Percentiles rank a stretch among this genome's conserved stretches.
Conservation (phyloP, 2,329 filamentous ascomycete species). For the Fusarium virguliforme region DNA sequence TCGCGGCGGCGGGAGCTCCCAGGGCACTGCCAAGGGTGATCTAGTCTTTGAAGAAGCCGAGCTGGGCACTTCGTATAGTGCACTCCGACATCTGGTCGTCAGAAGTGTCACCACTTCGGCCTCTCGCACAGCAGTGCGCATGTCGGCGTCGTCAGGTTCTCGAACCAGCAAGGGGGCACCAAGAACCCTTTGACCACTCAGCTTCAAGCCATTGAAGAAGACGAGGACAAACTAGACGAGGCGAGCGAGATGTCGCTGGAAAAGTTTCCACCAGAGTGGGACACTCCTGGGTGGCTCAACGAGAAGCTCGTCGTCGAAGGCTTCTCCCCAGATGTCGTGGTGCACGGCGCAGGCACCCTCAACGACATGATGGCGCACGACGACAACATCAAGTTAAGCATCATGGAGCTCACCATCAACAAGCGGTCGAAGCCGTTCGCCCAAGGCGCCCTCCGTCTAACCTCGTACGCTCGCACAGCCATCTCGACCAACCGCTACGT, state of each 20-base stretch:
- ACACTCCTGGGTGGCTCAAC: constrained; percentile 9
- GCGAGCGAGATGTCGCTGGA: constrained; percentile 2
- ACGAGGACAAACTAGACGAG: constrained; percentile 20
- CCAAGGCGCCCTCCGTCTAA: constrained; percentile 55
- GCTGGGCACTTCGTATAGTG: constrained; percentile 23
- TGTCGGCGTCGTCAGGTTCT: constrained; percentile 29
- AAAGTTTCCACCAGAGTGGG: constrained; percentile 16
- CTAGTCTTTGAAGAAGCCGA: constrained; percentile 29
- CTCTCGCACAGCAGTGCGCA: constrained; percentile 29
- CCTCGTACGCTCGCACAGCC: constrained; percentile 56
- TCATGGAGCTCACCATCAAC: constrained; percentile 55
- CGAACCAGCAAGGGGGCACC: constrained; percentile 20
- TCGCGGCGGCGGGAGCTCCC: constrained; percentile 12
- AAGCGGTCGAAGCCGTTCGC: constrained; percentile 48
- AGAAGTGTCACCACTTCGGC: constrained; percentile 35
- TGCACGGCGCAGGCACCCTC: constrained; percentile 51
- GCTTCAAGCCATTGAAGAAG: constrained; percentile 27
- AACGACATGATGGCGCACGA: constrained; percentile 57
- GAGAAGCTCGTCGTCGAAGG: constrained; percentile 27
- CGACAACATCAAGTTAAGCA: constrained; percentile 55
- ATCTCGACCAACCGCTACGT: constrained; percentile 53
- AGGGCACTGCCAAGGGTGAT: constrained; percentile 20
- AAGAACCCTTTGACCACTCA: constrained; percentile 16
- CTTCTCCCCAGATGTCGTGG: constrained; percentile 53
- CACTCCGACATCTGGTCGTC: constrained; percentile 24